Base-by-base conservation (phyloP, 495 filamentous ascomycete species). In the Xylaria curta region DNA sequence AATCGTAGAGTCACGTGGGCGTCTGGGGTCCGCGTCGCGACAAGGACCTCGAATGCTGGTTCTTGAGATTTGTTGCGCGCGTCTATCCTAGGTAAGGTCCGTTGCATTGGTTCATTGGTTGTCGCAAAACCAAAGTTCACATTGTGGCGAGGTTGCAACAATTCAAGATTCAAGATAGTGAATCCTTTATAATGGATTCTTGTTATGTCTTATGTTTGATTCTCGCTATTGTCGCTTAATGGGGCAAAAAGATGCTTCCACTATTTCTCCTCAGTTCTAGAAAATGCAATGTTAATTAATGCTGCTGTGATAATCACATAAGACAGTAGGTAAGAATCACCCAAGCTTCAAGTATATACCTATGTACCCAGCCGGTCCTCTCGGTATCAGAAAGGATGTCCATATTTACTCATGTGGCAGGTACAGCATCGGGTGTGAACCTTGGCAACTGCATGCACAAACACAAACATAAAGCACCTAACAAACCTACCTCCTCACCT, bases 1-100 rank as follows among this genome's bases (percentile, higher is more conserved):
- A 1, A 21, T 6, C 31, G 31, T 33, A 47, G 6, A 58, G 53
- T 68, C 66, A 68, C 66, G 66, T 68, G 66, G 40, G 56, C 4
- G 6, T 33, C 53, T 49, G 61, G n/a, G 53, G 17, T 59, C 38
- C 66, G 40, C 66, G 53, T 68, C 66, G 51, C 40, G 33, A 40
- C 33, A 31, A 31, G 26, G n/a, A 17, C 6, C 31, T 68, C 12
- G 36, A 38, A 31, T 24, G 21, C 31, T 9, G 3, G 26, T 1
- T 31, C 47, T 54, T 28, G 24, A 19, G 53, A 56, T 26, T 31
- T 28, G 12, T 56, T 31, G 26, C 53, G 53, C 53, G 53, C 53
- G 21, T 53, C 53, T 56, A 56, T 31, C 28, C 19, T 56, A 1
- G 12, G 13, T 17, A 10, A 28, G 53, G 51, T 54, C 51, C 8